phyloP scores from a whole-genome alignment of 2,329 filamentous ascomycete genomes.

The Rutstroemia sydowiana region DNA sequence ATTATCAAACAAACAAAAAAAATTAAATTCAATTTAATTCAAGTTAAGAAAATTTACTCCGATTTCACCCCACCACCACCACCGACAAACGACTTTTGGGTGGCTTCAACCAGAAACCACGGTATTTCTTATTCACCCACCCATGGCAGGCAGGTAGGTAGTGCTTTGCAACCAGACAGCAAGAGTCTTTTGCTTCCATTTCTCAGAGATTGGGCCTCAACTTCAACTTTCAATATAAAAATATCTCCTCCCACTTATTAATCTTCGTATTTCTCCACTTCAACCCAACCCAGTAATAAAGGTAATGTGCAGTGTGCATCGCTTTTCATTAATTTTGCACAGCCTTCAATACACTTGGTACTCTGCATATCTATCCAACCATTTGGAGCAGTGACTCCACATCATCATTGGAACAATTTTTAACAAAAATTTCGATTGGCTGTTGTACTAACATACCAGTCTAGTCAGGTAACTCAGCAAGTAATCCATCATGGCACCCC shows the following conservation, averaged over 20 bases:
- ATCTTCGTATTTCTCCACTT: background rate
- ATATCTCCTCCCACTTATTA: background rate
- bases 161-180: too few species aligned
- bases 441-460: background rate
- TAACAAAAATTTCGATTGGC: background rate
- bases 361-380: background rate
- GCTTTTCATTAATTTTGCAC: background rate
- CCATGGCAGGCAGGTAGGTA: too few species aligned
- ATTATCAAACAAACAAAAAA: too few species aligned
- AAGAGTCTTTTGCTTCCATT: background rate
- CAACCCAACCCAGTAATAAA: background rate
- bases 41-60: too few species aligned
- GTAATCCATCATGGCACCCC: constrained; percentile 4
- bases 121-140: too few species aligned
- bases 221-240: too few species aligned
- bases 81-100: too few species aligned
- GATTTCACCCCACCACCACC: too few species aligned
- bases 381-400: background rate
- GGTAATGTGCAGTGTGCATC: background rate
- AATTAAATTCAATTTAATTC: too few species aligned
- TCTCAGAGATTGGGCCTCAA: background rate
- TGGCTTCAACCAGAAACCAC: too few species aligned
- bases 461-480: background rate
- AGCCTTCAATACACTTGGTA: background rate
- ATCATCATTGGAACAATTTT: background rate